A percentile compares a stretch with the other conserved stretches of the same genome.
Conservation (phyloP, 306 rosid genomes). For the Inga laurina region DNA sequence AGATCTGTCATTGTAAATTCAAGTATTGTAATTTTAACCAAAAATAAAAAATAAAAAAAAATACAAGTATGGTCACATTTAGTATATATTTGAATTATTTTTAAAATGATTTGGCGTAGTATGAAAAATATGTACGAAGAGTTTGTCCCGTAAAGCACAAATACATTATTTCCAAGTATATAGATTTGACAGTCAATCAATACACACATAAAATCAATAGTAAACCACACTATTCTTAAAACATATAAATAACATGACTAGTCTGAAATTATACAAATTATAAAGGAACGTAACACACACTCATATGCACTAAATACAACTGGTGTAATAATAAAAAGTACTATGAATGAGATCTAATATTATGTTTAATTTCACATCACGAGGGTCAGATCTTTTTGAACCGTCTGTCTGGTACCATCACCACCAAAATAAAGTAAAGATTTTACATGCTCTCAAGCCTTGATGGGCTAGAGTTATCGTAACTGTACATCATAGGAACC, state of each 20-base stretch:
- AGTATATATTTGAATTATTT: no score
- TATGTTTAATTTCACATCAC: not conserved
- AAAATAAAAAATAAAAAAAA: no score
- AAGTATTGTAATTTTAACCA: no score
- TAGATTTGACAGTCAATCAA: no score
- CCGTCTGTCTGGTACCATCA: not conserved
- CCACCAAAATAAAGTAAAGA: constrained; percentile 24
- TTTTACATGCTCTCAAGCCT: constrained; percentile 37
- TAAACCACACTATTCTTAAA: not conserved
- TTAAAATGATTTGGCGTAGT: no score
- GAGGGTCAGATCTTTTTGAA: not conserved
- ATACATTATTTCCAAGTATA: not conserved
- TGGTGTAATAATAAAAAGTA: no score
- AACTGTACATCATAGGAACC: constrained; percentile 52
- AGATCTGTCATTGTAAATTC: no score
- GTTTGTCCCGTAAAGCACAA: not conserved
- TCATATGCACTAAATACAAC: not conserved
- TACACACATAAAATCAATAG: not conserved
- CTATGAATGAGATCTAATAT: no score
- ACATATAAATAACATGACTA: not conserved
- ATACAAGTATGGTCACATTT: no score
- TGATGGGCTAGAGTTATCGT: constrained; percentile 39
- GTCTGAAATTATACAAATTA: not conserved
- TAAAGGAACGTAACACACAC: not conserved
- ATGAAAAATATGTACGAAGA: no score